phyloP scores from a whole-genome alignment of 805 yeast species.

The Saccharomycopsis microspora region DNA sequence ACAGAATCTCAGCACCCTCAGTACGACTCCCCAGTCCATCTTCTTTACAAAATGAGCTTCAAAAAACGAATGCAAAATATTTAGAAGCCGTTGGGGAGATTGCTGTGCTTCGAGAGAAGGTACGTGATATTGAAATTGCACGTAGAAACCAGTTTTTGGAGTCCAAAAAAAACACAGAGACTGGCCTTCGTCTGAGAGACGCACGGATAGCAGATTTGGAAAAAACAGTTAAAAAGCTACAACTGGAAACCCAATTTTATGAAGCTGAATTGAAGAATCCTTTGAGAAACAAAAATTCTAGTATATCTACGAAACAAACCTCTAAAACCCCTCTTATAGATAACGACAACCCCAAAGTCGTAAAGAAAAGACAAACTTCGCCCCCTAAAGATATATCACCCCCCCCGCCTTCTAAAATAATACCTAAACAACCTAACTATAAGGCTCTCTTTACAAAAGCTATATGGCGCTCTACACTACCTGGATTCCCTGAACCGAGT shows the following conservation, averaged over 20 bases:
- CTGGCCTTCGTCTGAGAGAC: slow-evolving; percentile 20
- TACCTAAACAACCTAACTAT: slow-evolving; percentile 22
- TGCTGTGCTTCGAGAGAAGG: slow-evolving; percentile 60
- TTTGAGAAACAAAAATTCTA: no score
- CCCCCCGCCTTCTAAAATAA: not conserved
- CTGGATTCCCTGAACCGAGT: slow-evolving; percentile 25
- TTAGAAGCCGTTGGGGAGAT: slow-evolving; percentile 67
- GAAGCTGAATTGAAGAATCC: slow-evolving; percentile 33
- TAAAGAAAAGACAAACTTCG: slow-evolving; percentile 14
- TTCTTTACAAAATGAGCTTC: slow-evolving; percentile 11
- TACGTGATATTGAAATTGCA: slow-evolving; percentile 34
- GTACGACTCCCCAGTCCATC: not conserved
- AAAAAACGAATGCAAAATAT: slow-evolving; percentile 24
- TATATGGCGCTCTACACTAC: slow-evolving; percentile 24
- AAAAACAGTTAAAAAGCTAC: slow-evolving; percentile 31
- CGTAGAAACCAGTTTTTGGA: slow-evolving; percentile 27
- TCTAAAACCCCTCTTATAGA: not conserved
- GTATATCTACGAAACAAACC: no score
- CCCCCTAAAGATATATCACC: not conserved
- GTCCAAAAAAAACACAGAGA: slow-evolving; percentile 19
- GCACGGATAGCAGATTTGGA: slow-evolving; percentile 30
- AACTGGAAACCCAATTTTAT: slow-evolving; percentile 46
- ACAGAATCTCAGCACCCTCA: no score
- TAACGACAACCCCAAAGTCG: not conserved
- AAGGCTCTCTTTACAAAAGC: slow-evolving; percentile 30